Base-by-base conservation (phyloP, 176 grass and related monocot species). In the Puya raimondii region DNA sequence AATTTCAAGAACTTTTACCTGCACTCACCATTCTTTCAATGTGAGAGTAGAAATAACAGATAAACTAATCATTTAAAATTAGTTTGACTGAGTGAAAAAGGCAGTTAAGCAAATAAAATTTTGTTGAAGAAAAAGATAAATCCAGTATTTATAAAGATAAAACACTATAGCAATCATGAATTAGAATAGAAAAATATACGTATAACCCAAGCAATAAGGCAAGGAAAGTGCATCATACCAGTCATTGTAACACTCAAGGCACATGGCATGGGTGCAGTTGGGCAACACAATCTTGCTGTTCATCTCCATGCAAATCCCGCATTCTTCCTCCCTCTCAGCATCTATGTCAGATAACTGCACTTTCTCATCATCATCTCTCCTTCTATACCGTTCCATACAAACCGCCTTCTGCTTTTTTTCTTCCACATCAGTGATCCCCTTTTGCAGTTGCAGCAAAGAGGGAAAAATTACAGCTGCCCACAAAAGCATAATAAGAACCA, bases 301-400 rank as follows among this genome's bases (percentile, higher is more conserved):
- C 51, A 80, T 76, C 82, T 91, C 89, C 85, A 91, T 67, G 77
- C 89, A 91, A 65, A 91, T 91, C 53, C 89, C 89, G 2, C 94
- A 97, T 82, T 97, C 89, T 29, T 92, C 89, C 74, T 97, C 94
- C 75, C 86, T 85, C 68, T 97, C 94, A 2, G 79, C 80, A 47
- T 97, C 94, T 66, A 82, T 81, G 22, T 92, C 94, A 14, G 85
- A 97, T 29, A 85, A 61, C 13, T 70, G 67, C 57, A n/a, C 74
- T 27, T 18, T 76, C 53, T 84, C 82, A 0, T 85, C 86, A 16
- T 85, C 78, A 53, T 82, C 87, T 82, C 70, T 90, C 82, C 69
- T 90, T 29, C 66, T 83, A 74, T 88, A 92, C 65, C 69, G 87
- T 83, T 97, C 86, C 64, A 81, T 79, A 63, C 82, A 87, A 51